Evolutionary conservation across 495 filamentous ascomycete genomes (phyloP).

Genomic region (Trichoderma virens): DNA sequence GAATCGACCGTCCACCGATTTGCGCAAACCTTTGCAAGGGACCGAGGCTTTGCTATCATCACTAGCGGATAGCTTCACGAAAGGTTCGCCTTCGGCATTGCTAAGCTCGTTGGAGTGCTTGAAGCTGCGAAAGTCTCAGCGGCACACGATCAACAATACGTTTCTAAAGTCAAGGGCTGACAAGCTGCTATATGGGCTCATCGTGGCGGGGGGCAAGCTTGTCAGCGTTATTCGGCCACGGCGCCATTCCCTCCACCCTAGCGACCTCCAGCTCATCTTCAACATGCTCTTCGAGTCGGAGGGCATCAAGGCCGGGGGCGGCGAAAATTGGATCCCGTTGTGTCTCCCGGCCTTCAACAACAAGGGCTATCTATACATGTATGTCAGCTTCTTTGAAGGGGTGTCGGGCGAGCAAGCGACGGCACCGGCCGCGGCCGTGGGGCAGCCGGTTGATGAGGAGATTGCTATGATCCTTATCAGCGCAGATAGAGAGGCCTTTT

Average conservation of each 20-base stretch:
- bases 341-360: constrained; percentile 97
- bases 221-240: constrained; percentile 92
- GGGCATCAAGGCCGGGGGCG: constrained; percentile 74
- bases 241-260: constrained; percentile 91
- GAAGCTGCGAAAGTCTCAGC: constrained; percentile 76
- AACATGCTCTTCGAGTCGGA: constrained; percentile 98
- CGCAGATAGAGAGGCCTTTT: constrained; percentile 87
- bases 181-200: constrained; percentile 81
- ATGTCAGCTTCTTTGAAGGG: constrained; percentile 77
- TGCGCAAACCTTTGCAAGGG: constrained; percentile 86
- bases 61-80: constrained; percentile 88
- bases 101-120: constrained; percentile 89
- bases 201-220: constrained; percentile 88
- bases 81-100: constrained; percentile 80
- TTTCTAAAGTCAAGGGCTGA: constrained; percentile 68
- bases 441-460: constrained; percentile 52
- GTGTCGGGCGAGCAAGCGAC: constrained; percentile 30
- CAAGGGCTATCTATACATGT: constrained; percentile 97
- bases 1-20: constrained; percentile 81
- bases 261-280: constrained; percentile 93
- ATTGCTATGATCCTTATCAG: constrained; percentile 91
- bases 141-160: constrained; percentile 76
- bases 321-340: constrained; percentile 95
- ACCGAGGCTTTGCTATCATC: constrained; percentile 88
- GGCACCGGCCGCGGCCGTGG: constrained; percentile 17